Base-by-base conservation (phyloP, 345 rosid species). In the Trapa bicornis region DNA sequence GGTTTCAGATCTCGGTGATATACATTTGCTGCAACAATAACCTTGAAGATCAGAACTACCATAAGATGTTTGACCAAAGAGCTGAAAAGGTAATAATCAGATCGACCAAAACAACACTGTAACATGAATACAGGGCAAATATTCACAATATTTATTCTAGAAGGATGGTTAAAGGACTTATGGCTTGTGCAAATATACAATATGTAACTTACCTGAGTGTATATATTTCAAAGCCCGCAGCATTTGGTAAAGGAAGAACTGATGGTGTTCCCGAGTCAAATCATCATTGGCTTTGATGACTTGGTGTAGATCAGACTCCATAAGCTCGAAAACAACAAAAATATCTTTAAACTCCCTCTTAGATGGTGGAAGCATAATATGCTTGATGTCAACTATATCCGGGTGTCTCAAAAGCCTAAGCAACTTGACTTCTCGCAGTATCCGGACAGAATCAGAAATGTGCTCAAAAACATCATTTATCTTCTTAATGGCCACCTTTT, bases 301-400 rank as follows among this genome's bases (percentile, higher is more conserved):
- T 75, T 94, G 97, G 67, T 94, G 99, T 68, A 94, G 92, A 73
- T 95, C 99, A n/a, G 99, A 95, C 77, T 94, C 97, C 97, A 95
- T 91, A 48, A 95, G 96, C 91, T 95, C 97, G 79, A 95, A 95
- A 70, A 93, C 96, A 48, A 93, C 96, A 80, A 74, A 90, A 39
- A 93, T 91, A 71, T 95, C 99, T 77, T 71, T 89, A 70, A 95
- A 95, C 75, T 95, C 99, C 75, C 97, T 81, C 70, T 89, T 91
- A 0, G 99, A 91, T 37, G 97, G 96, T 9, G 96, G 97, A 65
- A 91, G 70, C 99, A 94, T 94, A 60, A 94, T 87, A 73, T 93
- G 83, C 77, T 91, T 94, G 65, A 94, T 91, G 61, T 91, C 99
- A 58, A 94, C 97, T 17, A 91, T 87, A 80, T 94, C 99, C 10